Evolutionary conservation across 2,329 filamentous ascomycete genomes (phyloP).

Genomic region (Hortaea werneckii): DNA sequence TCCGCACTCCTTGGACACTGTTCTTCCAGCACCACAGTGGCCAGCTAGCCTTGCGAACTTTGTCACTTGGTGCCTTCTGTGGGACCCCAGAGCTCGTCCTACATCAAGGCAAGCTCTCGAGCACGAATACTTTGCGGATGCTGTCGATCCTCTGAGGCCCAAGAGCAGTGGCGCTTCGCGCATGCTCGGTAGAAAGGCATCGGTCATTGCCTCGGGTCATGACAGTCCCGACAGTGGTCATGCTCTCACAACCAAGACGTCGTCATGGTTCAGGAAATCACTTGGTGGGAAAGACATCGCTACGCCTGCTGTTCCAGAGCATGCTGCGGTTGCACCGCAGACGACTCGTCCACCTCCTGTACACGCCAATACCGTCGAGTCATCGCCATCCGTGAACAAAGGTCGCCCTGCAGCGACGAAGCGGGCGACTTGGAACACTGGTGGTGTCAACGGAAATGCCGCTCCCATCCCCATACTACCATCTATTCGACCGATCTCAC

Average conservation of each 20-base stretch:
- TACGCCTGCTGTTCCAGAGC: constrained; percentile 48
- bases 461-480: constrained; percentile 94
- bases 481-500: constrained; percentile 87
- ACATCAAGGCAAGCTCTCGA: constrained; percentile 89
- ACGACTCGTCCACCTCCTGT: constrained; percentile 34
- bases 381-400: constrained; percentile 36
- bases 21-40: constrained; percentile 85
- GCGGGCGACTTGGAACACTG: constrained; percentile 78
- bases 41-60: constrained; percentile 79
- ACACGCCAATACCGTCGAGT: constrained; percentile 34
- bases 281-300: constrained; percentile 71
- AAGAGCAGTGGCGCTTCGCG: constrained; percentile 82
- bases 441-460: constrained; percentile 58
- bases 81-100: constrained; percentile 87
- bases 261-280: constrained; percentile 88
- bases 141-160: constrained; percentile 82
- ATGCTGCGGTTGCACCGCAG: constrained; percentile 29
- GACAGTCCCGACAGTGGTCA: constrained; percentile 51
- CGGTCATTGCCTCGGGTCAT: constrained; percentile 61
- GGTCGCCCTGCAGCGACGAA: constrained; percentile 56
- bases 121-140: constrained; percentile 90
- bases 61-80: constrained; percentile 98
- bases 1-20: constrained; percentile 89
- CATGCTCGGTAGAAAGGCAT: constrained; percentile 81
- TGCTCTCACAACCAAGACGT: constrained; percentile 66